Base-by-base conservation (phyloP, 768 basidiomycete species). In the Amanita muscaria region DNA sequence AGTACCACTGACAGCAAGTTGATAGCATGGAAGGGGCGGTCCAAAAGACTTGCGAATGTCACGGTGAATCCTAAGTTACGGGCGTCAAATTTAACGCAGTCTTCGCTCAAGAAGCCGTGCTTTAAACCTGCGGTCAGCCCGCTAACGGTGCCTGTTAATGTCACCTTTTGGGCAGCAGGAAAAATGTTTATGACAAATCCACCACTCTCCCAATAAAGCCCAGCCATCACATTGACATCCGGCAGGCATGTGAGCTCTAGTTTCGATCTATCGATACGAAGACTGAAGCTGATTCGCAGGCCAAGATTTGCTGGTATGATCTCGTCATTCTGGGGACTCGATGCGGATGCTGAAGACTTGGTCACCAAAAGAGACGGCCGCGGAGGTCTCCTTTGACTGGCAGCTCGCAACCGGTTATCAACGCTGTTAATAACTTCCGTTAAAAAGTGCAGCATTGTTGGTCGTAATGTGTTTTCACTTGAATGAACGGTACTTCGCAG, bases 181-280 rank as follows among this genome's bases (percentile, higher is more conserved):
- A 82, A 77, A 31, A 89, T 66, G 53, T 79, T 86, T 43, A 92
- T 61, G 39, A 91, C 65, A 56, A 97, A 92, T 0, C 91, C 92
- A 32, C 94, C 94, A 53, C 88, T 93, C 43, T 94, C 85, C 94
- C 94, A 98, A 37, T 88, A 76, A 25, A 96, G 57, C 1, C 83
- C 83, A 11, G 88, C 89, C 32, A 84, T 72, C n/a, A 96, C 93
- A 51, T 93, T 90, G 41, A 91, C 88, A 55, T 92, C 89, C 0
- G 90, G 90, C 49, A 82, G 79, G 52, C 94, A 97, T 1, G 86
- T 88, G 21, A 98, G 65, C 47, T 86, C 80, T 40, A 98, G 71
- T 44, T 74, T 80, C 0, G 94, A 97, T 56, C 83, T 76, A 56
- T 97, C 91, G 52, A 98, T 94, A 22, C 88, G 86, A 25, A 98